phyloP scores from a whole-genome alignment of 192 early-diverging fungal species.

The Kickxella alabastrina region DNA sequence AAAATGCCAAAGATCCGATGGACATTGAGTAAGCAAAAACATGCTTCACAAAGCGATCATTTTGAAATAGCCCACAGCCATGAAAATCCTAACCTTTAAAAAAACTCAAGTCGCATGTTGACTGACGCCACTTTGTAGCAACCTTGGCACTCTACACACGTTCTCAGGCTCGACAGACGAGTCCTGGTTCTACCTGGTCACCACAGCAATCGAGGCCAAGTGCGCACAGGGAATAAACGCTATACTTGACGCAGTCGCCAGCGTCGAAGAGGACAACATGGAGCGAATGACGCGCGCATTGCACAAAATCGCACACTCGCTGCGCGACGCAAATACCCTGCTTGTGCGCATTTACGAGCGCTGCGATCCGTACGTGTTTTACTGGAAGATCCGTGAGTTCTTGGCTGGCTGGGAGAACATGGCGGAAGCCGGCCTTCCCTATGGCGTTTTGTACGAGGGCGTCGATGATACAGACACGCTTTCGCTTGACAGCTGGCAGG shows the following conservation, averaged over 20 bases:
- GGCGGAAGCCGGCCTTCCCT: slow-evolving; percentile 76
- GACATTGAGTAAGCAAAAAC: slow-evolving; percentile 44
- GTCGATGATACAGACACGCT: slow-evolving; percentile 61
- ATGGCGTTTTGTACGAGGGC: slow-evolving; percentile 91
- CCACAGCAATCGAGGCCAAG: slow-evolving; percentile 79
- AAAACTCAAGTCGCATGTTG: too few species aligned
- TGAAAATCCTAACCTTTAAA: too few species aligned
- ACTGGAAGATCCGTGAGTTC: slow-evolving; percentile 87
- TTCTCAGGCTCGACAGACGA: slow-evolving; percentile 89
- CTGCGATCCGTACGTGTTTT: slow-evolving; percentile 94
- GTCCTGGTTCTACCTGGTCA: slow-evolving; percentile 95
- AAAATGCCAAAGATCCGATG: slow-evolving; percentile 61
- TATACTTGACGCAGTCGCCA: slow-evolving; percentile 65
- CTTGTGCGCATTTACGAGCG: slow-evolving; percentile 84
- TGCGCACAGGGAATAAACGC: slow-evolving; percentile 66
- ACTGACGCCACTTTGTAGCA: too few species aligned
- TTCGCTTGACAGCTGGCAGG: slow-evolving; percentile 51
- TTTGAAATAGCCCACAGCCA: too few species aligned
- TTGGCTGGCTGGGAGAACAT: slow-evolving; percentile 90
- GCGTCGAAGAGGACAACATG: slow-evolving; percentile 55
- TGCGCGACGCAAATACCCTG: slow-evolving; percentile 54
- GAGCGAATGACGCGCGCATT: slow-evolving; percentile 52
- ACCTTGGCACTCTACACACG: slow-evolving; percentile 77
- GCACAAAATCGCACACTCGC: slow-evolving; percentile 51
- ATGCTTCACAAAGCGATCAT: too few species aligned